phyloP scores from a whole-genome alignment of 1,284 basidiomycete species.

The Heterobasidion irregulare region DNA sequence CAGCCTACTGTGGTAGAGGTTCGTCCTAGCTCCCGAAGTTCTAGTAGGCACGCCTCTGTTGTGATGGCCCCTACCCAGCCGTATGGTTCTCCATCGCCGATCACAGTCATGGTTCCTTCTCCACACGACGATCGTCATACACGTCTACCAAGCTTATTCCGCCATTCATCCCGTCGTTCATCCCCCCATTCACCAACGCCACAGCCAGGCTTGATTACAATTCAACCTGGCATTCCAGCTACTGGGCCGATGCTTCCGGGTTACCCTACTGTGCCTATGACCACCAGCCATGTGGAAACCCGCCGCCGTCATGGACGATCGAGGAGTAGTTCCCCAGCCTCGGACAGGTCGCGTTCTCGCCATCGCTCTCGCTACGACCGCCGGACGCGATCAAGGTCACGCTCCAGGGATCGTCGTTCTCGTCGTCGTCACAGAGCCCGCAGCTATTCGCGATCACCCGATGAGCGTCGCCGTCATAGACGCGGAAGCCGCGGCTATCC shows the following conservation, averaged over 20 bases:
- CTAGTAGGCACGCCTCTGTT: background rate
- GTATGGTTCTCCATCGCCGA: background rate
- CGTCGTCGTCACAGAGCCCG: background rate
- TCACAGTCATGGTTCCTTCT: background rate
- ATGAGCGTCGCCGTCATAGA: background rate
- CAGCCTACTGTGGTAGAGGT: background rate
- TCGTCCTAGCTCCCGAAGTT: background rate
- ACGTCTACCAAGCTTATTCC: background rate
- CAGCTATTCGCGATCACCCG: background rate
- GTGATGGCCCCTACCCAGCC: background rate
- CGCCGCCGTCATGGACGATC: background rate
- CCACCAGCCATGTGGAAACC: background rate
- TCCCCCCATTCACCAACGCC: background rate
- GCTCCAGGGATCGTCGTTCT: conserved; percentile 1
- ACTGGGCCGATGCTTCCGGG: background rate
- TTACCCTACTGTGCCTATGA: background rate
- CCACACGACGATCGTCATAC: background rate
- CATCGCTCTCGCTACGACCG: background rate
- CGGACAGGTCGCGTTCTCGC: conserved; percentile 12
- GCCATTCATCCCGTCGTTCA: background rate
- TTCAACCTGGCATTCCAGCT: background rate
- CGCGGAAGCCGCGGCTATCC: background rate
- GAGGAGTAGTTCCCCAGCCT: background rate
- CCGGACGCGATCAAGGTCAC: background rate
- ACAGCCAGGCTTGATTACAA: background rate